A percentile compares a stretch with the other conserved stretches of the same genome.
These are phyloP conservation scores for Raffaelea arxii DNA, from an alignment of 2,329 filamentous ascomycete species.

Conservation along the genomic window DNA sequence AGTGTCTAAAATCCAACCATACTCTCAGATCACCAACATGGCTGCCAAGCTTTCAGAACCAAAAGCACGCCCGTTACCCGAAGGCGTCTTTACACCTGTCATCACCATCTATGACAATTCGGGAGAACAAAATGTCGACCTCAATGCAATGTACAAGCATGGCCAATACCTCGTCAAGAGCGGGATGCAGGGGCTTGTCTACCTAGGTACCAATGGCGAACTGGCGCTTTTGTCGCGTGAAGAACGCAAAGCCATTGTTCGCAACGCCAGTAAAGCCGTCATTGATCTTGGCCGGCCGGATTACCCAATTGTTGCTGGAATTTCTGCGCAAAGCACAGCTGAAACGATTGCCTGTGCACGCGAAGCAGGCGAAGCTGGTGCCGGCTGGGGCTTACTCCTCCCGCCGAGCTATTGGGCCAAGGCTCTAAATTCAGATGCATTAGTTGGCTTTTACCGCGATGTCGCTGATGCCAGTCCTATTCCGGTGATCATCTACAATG, in stretches of 20 bases:
- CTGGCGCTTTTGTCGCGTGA: conserved; percentile 28
- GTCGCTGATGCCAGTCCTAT: conserved; percentile 23
- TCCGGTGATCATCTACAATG: conserved; percentile 53
- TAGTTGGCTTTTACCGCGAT: conserved; percentile 26
- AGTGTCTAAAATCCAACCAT: background rate
- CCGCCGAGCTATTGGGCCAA: conserved; percentile 30
- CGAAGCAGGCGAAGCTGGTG: conserved; percentile 26
- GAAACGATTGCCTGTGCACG: conserved; percentile 24
- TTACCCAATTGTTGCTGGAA: conserved; percentile 34
- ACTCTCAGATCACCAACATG: background rate
- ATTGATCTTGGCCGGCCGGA: conserved; percentile 17
- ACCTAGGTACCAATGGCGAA: conserved; percentile 37
- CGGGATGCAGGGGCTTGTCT: conserved; percentile 35
- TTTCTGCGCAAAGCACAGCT: conserved; percentile 26
- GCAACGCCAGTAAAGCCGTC: conserved; percentile 26
- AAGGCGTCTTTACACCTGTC: conserved; percentile 36
- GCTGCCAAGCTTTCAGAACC: conserved; percentile 1
- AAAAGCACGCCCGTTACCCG: conserved; percentile 28
- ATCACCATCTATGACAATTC: conserved; percentile 34
- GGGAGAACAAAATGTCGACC: conserved; percentile 29
- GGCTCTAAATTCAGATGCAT: conserved; percentile 22
- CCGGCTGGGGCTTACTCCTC: conserved; percentile 26
- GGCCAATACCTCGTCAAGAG: conserved; percentile 29
- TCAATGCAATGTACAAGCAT: conserved; percentile 33
- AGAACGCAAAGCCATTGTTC: conserved; percentile 31